Base-by-base conservation (phyloP, 106 monocot genomes). In the Platanthera zijinensis region DNA sequence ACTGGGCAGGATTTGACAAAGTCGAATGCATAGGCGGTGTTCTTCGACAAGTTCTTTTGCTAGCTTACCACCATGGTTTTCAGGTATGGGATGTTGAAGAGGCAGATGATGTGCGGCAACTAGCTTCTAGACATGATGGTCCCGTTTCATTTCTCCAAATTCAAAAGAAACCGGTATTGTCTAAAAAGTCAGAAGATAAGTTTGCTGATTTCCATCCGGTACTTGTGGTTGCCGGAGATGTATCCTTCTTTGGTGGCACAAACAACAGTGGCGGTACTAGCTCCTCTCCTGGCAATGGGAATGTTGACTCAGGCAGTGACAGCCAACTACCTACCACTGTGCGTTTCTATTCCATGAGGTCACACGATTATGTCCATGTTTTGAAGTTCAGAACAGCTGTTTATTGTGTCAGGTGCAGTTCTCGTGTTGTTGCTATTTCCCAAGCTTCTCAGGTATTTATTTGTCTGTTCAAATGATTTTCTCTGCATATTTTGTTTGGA, bases 81-180 rank as follows among this genome's bases (percentile, higher is more conserved):
- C 89, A 95, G 76, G 86, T 95, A 52, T 95, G 95, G 95, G 95
- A 95, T 86, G 89, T 95, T 70, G 92, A 95, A 80, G 84, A 89
- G 63, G 87, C 89, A 67, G 84, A 92, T 83, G 85, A 90, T 86
- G 86, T 90, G 53, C 82, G 80, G 2, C 84, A 80, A 75, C 48
- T 90, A 32, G 86, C 71, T 47, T 90, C 90, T 57, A 84, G 84
- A 51, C 82, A 84, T 67, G 90, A 90, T 78, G 86, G 90, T 56
- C 84, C 82, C 48, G 86, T 90, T 80, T 86, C 86, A 48, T 86
- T 86, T 75, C 75, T 90, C 48, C 90, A 90, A 90, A 75, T 87
- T 68, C 77, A 67, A 76, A 90, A 84, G 59, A 90, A 74, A 21
- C 90, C 90, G 48, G 21, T 77, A 50, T 12, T 77, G 8, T 74